phyloP scores from a whole-genome alignment of 192 early-diverging fungal genomes.

The Rhizophlyctis rosea region DNA sequence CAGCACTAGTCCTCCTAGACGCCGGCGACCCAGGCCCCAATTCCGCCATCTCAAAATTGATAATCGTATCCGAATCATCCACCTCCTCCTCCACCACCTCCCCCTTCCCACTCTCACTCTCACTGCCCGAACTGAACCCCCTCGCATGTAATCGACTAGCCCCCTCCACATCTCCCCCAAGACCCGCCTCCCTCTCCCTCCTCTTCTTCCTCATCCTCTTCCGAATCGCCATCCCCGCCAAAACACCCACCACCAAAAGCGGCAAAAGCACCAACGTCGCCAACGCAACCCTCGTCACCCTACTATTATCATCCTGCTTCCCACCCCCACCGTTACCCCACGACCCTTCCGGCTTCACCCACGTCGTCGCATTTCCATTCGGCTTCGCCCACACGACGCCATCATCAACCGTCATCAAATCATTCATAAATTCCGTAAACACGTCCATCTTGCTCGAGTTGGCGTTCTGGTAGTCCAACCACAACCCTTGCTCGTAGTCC shows the following conservation, averaged over 20 bases:
- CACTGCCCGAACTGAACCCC: too few species aligned
- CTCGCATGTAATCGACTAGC: too few species aligned
- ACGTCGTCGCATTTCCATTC: slow-evolving; percentile 8
- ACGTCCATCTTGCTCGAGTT: neutral
- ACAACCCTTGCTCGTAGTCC: neutral
- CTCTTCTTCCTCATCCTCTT: neutral
- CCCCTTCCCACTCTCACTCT: neutral
- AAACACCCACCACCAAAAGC: slow-evolving; percentile 2
- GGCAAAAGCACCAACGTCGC: slow-evolving; percentile 7
- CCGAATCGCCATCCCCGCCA: neutral
- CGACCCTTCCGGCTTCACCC: neutral
- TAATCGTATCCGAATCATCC: slow-evolving; percentile 18
- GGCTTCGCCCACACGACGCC: slow-evolving; percentile 9
- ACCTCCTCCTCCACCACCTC: slow-evolving; percentile 10
- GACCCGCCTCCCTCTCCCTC: neutral
- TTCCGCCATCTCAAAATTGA: slow-evolving; percentile 10
- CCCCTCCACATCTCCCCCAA: slow-evolving; percentile 6
- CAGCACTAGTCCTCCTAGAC: too few species aligned
- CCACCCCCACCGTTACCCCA: neutral
- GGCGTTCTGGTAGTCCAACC: slow-evolving; percentile 15
- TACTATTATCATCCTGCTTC: neutral
- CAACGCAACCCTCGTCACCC: slow-evolving; percentile 6
- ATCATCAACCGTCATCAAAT: neutral
- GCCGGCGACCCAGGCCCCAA: neutral
- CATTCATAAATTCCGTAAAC: neutral